Evolutionary conservation across 176 grass and related monocot species (phyloP), one percentile per base, ranked within the genome.

Genomic region (Hsuehochloa calcarea): DNA sequence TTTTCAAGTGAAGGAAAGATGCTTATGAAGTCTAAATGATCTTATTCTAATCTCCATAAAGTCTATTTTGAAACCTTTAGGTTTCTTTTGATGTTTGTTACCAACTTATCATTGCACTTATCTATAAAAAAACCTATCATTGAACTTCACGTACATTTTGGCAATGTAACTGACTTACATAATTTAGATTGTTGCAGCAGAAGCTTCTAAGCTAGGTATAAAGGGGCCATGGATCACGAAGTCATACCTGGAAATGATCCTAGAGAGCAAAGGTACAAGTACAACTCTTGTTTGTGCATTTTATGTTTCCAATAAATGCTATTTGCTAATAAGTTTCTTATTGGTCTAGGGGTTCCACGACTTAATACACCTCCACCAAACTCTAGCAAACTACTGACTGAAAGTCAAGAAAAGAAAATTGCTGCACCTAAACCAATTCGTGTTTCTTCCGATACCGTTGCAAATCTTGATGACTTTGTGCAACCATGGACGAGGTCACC

Each of bases 211-310:
- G n/a, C 37, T 93, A 41, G 96, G 91, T 72, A 95, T 98, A 64
- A 93, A 87, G 74, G 91, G 93, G 70, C 96, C 93, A 65, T 98
- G 96, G 96, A 98, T 95, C 75, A 98, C 96, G 8, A 95, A 98
- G 82, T 98, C 96, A 67, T 98, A 98, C 88, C 74, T 98, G 61
- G 96, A 98, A 93, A 98, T 98, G 96, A 98, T 98, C 65, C 90
- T 93, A 70, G 96, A 95, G 74, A 91, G 91, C 80, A 98, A 95
- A 95, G 96, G 96, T 93, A 77, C 58, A 80, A 45, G 39, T 65
- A n/a, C n/a, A n/a, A n/a, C 22, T 80, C 27, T 87, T 50, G 44
- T 45, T 59, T 68, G 4, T 12, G 3, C 75, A 56, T 80, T 70
- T 85, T 86, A 15, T 68, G 69, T 87, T 61, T 80, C 13, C 19